phyloP scores from a whole-genome alignment of 495 filamentous ascomycete species.

The Trichoderma parareesei region DNA sequence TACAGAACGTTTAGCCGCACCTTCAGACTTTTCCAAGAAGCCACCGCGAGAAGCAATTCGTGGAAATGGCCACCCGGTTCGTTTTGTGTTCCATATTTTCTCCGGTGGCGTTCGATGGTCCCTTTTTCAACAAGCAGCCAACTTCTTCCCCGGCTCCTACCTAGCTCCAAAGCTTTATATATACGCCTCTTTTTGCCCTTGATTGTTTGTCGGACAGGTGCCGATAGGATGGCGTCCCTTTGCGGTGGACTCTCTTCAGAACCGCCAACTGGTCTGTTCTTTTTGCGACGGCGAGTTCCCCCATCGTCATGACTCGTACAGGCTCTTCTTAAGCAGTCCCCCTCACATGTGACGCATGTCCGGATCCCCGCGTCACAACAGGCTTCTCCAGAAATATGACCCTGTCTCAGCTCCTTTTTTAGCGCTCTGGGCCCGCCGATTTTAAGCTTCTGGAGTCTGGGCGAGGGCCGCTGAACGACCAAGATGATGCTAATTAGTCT shows the following conservation, averaged over 20 bases:
- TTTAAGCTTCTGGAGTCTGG: too few relatives aligned
- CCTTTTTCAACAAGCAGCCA: background rate
- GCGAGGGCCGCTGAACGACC: too few relatives aligned
- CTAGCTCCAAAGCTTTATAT: background rate
- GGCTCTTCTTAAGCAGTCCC: background rate
- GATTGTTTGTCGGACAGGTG: background rate
- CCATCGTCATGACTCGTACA: background rate
- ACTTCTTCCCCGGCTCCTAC: background rate
- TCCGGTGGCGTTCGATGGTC: constrained; percentile 7
- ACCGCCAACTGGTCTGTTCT: background rate
- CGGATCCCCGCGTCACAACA: background rate
- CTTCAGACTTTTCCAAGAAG: background rate
- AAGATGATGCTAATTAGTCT: too few relatives aligned
- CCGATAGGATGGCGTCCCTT: background rate
- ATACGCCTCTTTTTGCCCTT: background rate
- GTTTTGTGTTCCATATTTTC: background rate
- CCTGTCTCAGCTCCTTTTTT: too few relatives aligned
- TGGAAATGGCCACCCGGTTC: background rate
- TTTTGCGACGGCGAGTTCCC: background rate
- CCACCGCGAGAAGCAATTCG: background rate
- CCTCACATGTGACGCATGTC: background rate
- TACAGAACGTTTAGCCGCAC: background rate
- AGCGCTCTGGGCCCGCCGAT: too few relatives aligned
- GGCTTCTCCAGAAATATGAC: too few relatives aligned
- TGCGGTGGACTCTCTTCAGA: background rate